Conservation (phyloP, 2,329 filamentous ascomycete genomes). For the Arthrobotrys sphaeroides region DNA sequence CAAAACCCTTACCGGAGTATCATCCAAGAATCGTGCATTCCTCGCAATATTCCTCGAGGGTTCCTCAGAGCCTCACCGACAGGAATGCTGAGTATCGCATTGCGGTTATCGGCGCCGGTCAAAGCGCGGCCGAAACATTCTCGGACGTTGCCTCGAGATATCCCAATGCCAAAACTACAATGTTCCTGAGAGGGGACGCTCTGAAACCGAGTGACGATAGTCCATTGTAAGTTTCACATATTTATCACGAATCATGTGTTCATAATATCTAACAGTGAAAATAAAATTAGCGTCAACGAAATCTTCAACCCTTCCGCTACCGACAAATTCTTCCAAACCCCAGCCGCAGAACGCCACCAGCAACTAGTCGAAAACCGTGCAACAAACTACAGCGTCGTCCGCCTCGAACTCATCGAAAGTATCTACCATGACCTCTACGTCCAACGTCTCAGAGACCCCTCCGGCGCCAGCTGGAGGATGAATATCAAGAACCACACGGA, state of each 20-base stretch:
- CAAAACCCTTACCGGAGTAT: conserved; percentile 71
- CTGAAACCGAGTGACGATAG: conserved; percentile 93
- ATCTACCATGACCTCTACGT: conserved; percentile 89
- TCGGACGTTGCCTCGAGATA: conserved; percentile 84
- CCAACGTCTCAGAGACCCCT: conserved; percentile 76
- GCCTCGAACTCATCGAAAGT: conserved; percentile 86
- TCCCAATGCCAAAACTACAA: conserved; percentile 78
- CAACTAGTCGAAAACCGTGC: conserved; percentile 75
- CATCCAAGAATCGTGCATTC: conserved; percentile 80
- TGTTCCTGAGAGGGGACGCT: conserved; percentile 85
- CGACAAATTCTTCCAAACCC: conserved; percentile 76
- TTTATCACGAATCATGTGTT: conserved; percentile 55
- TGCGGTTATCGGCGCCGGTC: conserved; percentile 86
- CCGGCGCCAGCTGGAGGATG: conserved; percentile 81
- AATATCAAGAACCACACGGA: conserved; percentile 77
- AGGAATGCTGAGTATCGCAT: conserved; percentile 70
- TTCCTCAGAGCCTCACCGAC: conserved; percentile 62
- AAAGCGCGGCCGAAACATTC: conserved; percentile 95
- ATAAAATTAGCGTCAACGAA: conserved; percentile 79
- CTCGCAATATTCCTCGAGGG: conserved; percentile 75
- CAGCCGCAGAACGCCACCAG: conserved; percentile 70
- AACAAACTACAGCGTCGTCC: conserved; percentile 95
- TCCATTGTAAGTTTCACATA: conserved; percentile 77
- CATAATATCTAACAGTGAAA: conserved; percentile 5
- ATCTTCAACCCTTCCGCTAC: conserved; percentile 92